A percentile compares a stretch with the other conserved stretches of the same genome.
Conservation (phyloP, 352 stramenopile species). For the Globisporangium ultimum region DNA sequence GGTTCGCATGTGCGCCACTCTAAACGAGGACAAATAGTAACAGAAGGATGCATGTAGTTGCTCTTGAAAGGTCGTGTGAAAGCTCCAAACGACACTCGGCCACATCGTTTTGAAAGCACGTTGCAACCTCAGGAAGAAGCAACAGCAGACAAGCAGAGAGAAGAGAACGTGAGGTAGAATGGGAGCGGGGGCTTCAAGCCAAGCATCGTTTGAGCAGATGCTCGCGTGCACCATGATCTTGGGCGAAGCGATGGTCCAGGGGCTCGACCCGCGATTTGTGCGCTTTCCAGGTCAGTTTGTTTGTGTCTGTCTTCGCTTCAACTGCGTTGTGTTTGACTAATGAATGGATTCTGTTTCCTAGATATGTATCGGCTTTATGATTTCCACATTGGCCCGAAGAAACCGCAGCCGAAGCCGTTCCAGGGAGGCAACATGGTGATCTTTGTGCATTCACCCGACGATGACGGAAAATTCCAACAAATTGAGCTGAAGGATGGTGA, state of each 20-base stretch:
- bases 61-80: too few species aligned
- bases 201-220: constrained; percentile 78
- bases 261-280: constrained; percentile 73
- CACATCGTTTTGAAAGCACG: too few species aligned
- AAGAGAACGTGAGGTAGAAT: constrained; percentile 19
- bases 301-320: background rate
- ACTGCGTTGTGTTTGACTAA: background rate
- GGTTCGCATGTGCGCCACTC: too few species aligned
- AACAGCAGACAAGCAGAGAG: too few species aligned
- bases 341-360: background rate
- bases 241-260: constrained; percentile 77
- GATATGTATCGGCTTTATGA: constrained; percentile 81
- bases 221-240: constrained; percentile 84
- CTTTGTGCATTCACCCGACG: constrained; percentile 51
- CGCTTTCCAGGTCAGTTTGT: constrained; percentile 53
- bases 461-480: constrained; percentile 48
- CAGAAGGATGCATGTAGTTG: too few species aligned
- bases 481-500: constrained; percentile 22
- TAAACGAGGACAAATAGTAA: too few species aligned
- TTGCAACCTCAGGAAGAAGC: too few species aligned
- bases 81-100: too few species aligned
- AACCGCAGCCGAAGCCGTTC: constrained; percentile 41
- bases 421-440: constrained; percentile 63
- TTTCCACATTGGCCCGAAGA: constrained; percentile 75
- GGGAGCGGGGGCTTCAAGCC: constrained; percentile 65